phyloP scores from a whole-genome alignment of 805 yeast genomes.

The Blastobotrys attinorum region DNA sequence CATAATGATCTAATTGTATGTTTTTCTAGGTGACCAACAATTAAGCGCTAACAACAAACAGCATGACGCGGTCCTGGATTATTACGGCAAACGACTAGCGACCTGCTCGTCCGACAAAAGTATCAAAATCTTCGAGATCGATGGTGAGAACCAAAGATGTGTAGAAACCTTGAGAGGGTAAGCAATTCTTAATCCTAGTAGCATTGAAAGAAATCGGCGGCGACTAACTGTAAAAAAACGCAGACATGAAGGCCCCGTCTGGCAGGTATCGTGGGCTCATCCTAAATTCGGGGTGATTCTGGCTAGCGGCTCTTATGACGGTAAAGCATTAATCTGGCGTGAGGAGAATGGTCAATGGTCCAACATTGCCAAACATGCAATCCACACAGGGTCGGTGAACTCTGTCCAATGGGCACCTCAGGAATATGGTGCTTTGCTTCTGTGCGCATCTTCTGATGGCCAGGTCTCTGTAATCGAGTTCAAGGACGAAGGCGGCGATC shows the following conservation, averaged over 20 bases:
- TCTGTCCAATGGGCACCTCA: conserved; percentile 96
- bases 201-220: conserved; percentile 4
- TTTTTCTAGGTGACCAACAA: not conserved
- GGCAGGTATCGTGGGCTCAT: conserved; percentile 99
- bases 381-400: conserved; percentile 91
- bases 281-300: conserved; percentile 94
- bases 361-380: conserved; percentile 75
- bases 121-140: conserved; percentile 88
- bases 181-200: too few relatives aligned
- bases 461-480: conserved; percentile 84
- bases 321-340: conserved; percentile 90
- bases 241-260: conserved; percentile 90
- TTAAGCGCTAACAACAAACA: conserved; percentile 5
- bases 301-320: conserved; percentile 94
- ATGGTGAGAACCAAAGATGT: conserved; percentile 72
- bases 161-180: conserved; percentile 73
- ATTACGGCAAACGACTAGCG: conserved; percentile 92
- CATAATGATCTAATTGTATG: conserved; percentile 72
- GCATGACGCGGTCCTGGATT: conserved; percentile 95
- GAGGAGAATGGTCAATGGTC: conserved; percentile 88
- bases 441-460: conserved; percentile 92
- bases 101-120: conserved; percentile 95
- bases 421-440: conserved; percentile 85
- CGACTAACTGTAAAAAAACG: conserved; percentile 14
- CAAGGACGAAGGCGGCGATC: conserved; percentile 73